Percentiles rank a stretch among this genome's conserved stretches.
Conservation (phyloP, 1,284 basidiomycete species). For the Rhizopogon parksii region DNA sequence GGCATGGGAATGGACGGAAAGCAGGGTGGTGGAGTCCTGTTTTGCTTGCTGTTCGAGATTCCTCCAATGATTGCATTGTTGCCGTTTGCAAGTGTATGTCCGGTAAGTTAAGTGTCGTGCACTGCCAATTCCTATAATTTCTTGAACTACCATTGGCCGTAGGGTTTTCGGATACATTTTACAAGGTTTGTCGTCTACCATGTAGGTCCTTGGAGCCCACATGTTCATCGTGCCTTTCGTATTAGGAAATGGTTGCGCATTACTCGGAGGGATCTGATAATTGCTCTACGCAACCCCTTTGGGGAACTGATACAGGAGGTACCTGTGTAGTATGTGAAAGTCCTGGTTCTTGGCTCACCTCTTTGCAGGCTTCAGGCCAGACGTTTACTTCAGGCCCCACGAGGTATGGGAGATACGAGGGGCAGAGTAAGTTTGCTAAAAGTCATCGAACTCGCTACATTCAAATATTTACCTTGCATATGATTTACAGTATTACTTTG, state of each 20-base stretch:
- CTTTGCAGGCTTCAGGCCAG: constrained; percentile 59
- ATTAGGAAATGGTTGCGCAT: constrained; percentile 49
- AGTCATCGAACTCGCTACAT: neutral
- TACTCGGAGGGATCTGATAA: constrained; percentile 63
- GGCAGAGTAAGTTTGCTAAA: constrained; percentile 59
- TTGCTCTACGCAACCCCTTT: constrained; percentile 54
- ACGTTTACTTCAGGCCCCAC: constrained; percentile 78
- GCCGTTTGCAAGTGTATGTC: constrained; percentile 89
- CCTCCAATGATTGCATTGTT: constrained; percentile 60
- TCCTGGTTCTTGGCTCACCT: neutral
- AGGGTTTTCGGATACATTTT: constrained; percentile 87
- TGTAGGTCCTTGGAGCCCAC: neutral
- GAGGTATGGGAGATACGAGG: constrained; percentile 93
- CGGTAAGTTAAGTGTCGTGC: constrained; percentile 42
- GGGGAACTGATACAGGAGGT: constrained; percentile 71
- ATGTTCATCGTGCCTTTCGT: neutral
- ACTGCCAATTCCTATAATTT: neutral
- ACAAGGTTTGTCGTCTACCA: constrained; percentile 47
- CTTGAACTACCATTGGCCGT: constrained; percentile 5
- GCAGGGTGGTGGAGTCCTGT: constrained; percentile 92
- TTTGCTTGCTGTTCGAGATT: constrained; percentile 77
- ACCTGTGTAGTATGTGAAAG: constrained; percentile 12
- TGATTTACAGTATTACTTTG: constrained; percentile 61
- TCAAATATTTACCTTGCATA: constrained; percentile 3
- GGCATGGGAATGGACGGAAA: constrained; percentile 92